Percentiles rank a stretch among this genome's conserved stretches.
phyloP scores from a whole-genome alignment of 2,329 filamentous ascomycete genomes.

The Penicillium verrucosum region DNA sequence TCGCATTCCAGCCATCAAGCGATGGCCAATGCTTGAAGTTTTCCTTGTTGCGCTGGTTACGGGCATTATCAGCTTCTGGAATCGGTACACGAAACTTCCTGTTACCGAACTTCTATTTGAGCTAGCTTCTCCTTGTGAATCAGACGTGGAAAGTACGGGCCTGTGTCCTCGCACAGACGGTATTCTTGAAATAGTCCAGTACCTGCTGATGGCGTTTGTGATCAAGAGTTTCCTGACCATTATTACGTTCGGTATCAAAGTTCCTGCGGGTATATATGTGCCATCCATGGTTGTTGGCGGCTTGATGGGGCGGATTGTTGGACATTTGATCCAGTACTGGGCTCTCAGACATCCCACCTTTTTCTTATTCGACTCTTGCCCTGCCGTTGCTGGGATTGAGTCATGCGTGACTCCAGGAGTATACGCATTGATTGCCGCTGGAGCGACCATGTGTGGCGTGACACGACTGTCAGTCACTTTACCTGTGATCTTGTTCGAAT shows the following conservation, averaged over 20 bases:
- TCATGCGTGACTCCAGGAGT: constrained; percentile 95
- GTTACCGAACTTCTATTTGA: constrained; percentile 90
- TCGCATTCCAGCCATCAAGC: constrained; percentile 74
- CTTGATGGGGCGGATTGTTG: constrained; percentile 81
- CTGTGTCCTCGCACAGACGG: constrained; percentile 74
- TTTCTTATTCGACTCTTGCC: constrained; percentile 71
- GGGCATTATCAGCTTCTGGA: constrained; percentile 88
- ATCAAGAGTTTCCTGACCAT: constrained; percentile 87
- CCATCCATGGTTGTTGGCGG: constrained; percentile 98
- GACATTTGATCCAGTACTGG: constrained; percentile 78
- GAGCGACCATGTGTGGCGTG: constrained; percentile 96
- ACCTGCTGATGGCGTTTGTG: constrained; percentile 73
- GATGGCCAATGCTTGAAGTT: constrained; percentile 81
- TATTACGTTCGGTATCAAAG: constrained; percentile 93
- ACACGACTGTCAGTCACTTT: constrained; percentile 90
- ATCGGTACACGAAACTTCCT: constrained; percentile 79
- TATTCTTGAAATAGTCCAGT: constrained; percentile 72
- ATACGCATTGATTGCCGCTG: constrained; percentile 90
- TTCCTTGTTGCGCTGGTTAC: constrained; percentile 81
- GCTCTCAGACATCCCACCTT: constrained; percentile 71
- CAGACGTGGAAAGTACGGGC: constrained; percentile 62
- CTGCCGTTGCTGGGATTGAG: constrained; percentile 63
- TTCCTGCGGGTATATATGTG: constrained; percentile 95
- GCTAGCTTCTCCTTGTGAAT: constrained; percentile 79
- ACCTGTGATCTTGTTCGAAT: constrained; percentile 90